These are phyloP conservation scores for Ceratocystiopsis minuta DNA, from an alignment of 2,329 filamentous ascomycete species.

Conservation along the genomic window DNA sequence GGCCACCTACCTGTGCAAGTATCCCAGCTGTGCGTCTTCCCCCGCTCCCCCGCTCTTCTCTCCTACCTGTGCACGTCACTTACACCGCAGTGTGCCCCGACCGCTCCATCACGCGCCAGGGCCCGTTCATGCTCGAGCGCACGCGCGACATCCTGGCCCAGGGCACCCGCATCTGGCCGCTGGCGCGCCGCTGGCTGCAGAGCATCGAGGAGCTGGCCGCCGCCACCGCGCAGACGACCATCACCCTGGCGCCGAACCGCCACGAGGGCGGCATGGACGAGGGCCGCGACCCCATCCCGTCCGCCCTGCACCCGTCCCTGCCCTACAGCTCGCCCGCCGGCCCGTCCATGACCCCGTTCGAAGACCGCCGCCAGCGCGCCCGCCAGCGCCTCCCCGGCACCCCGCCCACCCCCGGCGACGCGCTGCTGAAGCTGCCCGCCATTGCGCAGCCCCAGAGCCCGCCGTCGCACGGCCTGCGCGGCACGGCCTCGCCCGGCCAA, in stretches of 20 bases:
- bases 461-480: too few species aligned
- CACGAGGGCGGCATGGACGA: conserved; percentile 31
- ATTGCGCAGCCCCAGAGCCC: too few species aligned
- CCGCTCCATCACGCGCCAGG: conserved; percentile 18
- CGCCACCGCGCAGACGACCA: conserved; percentile 20
- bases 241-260: conserved; percentile 11
- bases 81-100: conserved; percentile 24
- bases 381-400: conserved; percentile 2
- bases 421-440: too few species aligned
- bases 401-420: conserved; percentile 1
- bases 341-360: conserved; percentile 7
- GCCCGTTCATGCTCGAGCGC: conserved; percentile 25
- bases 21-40: conserved; percentile 11
- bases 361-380: conserved; percentile 6
- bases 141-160: conserved; percentile 26
- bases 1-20: conserved; percentile 30
- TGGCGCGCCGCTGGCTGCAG: conserved; percentile 29
- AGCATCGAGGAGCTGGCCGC: conserved; percentile 25
- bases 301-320: conserved; percentile 9
- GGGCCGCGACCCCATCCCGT: conserved; percentile 15
- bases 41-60: not conserved
- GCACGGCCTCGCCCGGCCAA: too few species aligned
- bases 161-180: conserved; percentile 30
- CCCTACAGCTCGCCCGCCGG: conserved; percentile 6
- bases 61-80: too few species aligned